Evolutionary conservation across 73 alveolate genomes (phyloP).

Genomic region (Tetrahymena borealis): DNA sequence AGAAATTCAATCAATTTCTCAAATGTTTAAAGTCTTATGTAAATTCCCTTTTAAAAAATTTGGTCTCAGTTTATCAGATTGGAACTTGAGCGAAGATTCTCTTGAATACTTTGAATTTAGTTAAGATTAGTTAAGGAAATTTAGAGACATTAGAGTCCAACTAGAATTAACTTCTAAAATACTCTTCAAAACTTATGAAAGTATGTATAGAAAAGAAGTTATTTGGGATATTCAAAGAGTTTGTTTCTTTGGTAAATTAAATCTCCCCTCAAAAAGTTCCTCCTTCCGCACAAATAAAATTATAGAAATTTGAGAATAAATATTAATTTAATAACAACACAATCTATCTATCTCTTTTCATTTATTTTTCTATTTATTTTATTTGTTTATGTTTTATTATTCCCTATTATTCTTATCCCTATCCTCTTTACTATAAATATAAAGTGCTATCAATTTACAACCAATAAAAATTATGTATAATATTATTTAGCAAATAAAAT

Average conservation of each 20-base stretch:
- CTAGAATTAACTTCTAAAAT: neutral
- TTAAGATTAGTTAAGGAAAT: neutral
- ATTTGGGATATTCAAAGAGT: neutral
- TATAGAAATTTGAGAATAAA: neutral
- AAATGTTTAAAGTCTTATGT: neutral
- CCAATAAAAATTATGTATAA: no score
- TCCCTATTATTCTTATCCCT: no score
- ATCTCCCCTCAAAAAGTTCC: neutral
- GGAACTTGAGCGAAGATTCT: neutral
- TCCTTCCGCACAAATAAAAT: neutral
- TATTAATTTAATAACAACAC: neutral
- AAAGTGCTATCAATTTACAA: no score
- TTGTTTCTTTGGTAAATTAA: neutral
- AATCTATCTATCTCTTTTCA: neutral
- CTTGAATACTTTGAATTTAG: neutral
- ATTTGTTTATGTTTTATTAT: no score
- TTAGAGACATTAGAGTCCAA: neutral
- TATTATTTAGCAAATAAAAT: no score
- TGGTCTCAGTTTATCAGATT: neutral
- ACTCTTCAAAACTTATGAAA: neutral
- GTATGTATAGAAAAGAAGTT: neutral
- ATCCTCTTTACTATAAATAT: no score
- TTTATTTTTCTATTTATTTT: neutral
- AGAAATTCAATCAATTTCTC: neutral
- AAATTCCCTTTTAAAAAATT: neutral